Base-by-base conservation (phyloP, 768 basidiomycete species). In the Trametes coccinea region DNA sequence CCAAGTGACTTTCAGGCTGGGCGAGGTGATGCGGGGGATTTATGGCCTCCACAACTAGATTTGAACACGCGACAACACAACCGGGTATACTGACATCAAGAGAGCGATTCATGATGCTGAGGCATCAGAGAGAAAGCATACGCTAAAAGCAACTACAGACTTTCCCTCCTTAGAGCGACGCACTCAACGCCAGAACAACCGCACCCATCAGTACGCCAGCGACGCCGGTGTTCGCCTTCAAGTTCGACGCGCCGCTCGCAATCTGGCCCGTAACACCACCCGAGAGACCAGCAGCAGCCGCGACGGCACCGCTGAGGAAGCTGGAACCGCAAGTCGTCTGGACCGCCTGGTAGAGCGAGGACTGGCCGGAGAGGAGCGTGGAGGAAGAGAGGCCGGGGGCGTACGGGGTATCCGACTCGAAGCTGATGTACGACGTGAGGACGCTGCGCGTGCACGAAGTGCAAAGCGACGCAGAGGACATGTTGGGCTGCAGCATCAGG, bases 381-480 rank as follows among this genome's bases (percentile, higher is more conserved):
- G 88, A 90, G 67, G 80, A 79, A 60, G 63, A 54, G 30, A 97
- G 69, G 52, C 96, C 94, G 31, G 89, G 84, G 7, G 82, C 90
- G 73, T 93, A 98, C 1, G 89, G 89, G 46, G 78, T 75, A 58
- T 73, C 72, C 44, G 84, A 82, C 76, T 95, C 91, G 74, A 84
- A 95, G 59, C 77, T 74, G 74, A 92, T 86, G 82, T 92, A 99
- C 8, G 85, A 66, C 2, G 85, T 83, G 66, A 98, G 71, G 71
- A 95, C 77, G 64, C 82, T 82, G 72, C 89, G 84, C 11, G 92
- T 86, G 86, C 96, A 98, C 13, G 86, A 67, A 2, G 81, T 86
- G 86, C 96, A 98, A 46, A 97, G 87, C 27, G 74, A 54, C 30
- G 73, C 66, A n/a, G 78, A 73, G 30, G 80, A 40, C 70, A 83